Percentiles rank a stretch among this genome's conserved stretches.
Evolutionary conservation across 345 rosid species (phyloP).

Genomic region (Murraya paniculata): DNA sequence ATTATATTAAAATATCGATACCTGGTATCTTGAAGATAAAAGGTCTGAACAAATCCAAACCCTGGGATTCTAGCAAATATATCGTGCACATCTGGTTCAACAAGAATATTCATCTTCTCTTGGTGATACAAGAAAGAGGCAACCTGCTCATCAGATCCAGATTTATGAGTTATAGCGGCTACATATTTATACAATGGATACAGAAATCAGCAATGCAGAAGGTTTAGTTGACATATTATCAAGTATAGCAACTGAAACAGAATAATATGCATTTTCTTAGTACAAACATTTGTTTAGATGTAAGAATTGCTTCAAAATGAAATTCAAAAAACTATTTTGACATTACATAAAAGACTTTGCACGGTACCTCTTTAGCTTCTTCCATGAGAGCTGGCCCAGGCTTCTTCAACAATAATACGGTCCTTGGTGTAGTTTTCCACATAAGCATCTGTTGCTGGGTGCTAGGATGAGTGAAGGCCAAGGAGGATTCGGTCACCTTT

Average conservation of each 20-base stretch:
- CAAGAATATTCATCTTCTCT: conserved; percentile 93
- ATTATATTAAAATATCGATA: conserved; percentile 23
- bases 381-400: conserved; percentile 92
- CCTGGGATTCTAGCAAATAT: conserved; percentile 98
- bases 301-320: neutral
- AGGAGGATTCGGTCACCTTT: conserved; percentile 89
- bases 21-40: conserved; percentile 98
- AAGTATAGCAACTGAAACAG: neutral
- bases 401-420: conserved; percentile 83
- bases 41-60: conserved; percentile 94
- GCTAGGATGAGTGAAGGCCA: conserved; percentile 98
- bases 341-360: conserved; percentile 4
- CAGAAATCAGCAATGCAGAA: neutral
- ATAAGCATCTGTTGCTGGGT: conserved; percentile 99
- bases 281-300: neutral
- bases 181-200: neutral
- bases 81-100: conserved; percentile 97
- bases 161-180: conserved; percentile 7
- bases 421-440: conserved; percentile 95
- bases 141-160: conserved; percentile 43
- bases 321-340: neutral
- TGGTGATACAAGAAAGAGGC: conserved; percentile 88
- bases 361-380: conserved; percentile 85
- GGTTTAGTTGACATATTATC: neutral
- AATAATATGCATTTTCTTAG: neutral